Percentiles rank a stretch among this genome's conserved stretches.
These are phyloP conservation scores for Alternaria conjuncta DNA, from an alignment of 2,329 filamentous ascomycete species.

Conservation along the genomic window DNA sequence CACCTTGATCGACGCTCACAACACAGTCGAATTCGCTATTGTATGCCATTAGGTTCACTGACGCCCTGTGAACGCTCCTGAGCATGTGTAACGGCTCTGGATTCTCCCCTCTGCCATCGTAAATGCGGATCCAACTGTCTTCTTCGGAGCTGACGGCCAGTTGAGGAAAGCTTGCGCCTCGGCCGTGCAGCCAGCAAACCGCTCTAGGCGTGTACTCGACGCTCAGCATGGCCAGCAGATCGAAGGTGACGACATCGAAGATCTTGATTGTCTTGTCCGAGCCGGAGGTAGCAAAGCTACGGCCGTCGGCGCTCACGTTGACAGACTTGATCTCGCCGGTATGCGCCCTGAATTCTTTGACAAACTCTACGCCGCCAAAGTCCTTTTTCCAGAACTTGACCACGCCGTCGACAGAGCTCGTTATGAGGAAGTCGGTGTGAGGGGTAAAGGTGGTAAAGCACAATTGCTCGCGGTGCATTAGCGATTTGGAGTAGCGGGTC, in stretches of 20 bases:
- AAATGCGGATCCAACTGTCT: constrained; percentile 77
- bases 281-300: constrained; percentile 91
- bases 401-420: constrained; percentile 89
- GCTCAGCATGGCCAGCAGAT: constrained; percentile 69
- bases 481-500: constrained; percentile 84
- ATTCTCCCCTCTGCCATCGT: constrained; percentile 87
- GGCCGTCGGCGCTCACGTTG: constrained; percentile 85
- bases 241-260: constrained; percentile 79
- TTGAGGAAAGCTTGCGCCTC: constrained; percentile 84
- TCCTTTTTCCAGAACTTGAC: constrained; percentile 99
- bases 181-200: constrained; percentile 87
- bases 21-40: constrained; percentile 91
- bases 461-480: constrained; percentile 98
- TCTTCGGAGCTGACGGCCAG: constrained; percentile 81
- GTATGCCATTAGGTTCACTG: constrained; percentile 85
- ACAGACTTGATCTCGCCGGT: constrained; percentile 82
- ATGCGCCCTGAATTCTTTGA: constrained; percentile 96
- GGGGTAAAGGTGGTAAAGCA: constrained; percentile 88
- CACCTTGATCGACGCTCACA: constrained; percentile 83
- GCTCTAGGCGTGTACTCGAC: constrained; percentile 77
- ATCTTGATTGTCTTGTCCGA: constrained; percentile 80
- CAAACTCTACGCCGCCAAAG: constrained; percentile 89
- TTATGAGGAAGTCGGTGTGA: constrained; percentile 92
- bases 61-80: constrained; percentile 77
- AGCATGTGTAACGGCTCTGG: constrained; percentile 78